Percentiles rank a stretch among this genome's conserved stretches.
phyloP scores from a whole-genome alignment of 805 yeast species.

The Torulaspora delbrueckii region DNA sequence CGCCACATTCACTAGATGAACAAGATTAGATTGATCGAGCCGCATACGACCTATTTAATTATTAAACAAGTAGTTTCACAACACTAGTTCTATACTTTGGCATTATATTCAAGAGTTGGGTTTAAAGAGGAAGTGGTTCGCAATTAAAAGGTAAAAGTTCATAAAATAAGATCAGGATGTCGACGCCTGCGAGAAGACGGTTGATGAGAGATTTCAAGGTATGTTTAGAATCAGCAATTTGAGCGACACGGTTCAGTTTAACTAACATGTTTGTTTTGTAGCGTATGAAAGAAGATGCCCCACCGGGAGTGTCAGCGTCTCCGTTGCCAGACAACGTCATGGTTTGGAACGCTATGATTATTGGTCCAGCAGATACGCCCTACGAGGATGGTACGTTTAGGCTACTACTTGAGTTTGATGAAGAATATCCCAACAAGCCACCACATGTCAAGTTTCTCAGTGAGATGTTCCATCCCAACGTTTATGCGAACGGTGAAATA shows the following conservation, averaged over 20 bases:
- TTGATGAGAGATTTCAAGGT: slow-evolving; percentile 96
- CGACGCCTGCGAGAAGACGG: slow-evolving; percentile 98
- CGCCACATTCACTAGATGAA: slow-evolving; percentile 1
- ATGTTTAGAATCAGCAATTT: slow-evolving; percentile 27
- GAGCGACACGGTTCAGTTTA: neutral
- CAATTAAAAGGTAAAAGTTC: neutral
- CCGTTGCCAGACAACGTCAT: slow-evolving; percentile 96
- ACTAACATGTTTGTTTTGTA: slow-evolving; percentile 26
- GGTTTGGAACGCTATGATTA: slow-evolving; percentile 96
- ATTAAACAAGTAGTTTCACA: neutral
- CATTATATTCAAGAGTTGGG: neutral
- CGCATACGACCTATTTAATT: neutral
- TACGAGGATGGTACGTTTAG: slow-evolving; percentile 97
- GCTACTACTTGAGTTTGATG: slow-evolving; percentile 81
- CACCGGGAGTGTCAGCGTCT: slow-evolving; percentile 96
- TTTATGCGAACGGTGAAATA: slow-evolving; percentile 90
- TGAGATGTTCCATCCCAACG: slow-evolving; percentile 98
- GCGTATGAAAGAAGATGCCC: slow-evolving; percentile 97
- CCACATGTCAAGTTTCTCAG: slow-evolving; percentile 87
- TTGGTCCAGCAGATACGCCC: slow-evolving; percentile 96
- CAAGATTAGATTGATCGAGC: neutral
- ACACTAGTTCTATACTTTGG: neutral
- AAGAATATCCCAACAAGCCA: slow-evolving; percentile 96
- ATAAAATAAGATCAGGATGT: slow-evolving; percentile 46
- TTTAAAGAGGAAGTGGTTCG: neutral